Evolutionary conservation across 78 protist genomes (phyloP).

Genomic region (Parvularia atlantis): DNA sequence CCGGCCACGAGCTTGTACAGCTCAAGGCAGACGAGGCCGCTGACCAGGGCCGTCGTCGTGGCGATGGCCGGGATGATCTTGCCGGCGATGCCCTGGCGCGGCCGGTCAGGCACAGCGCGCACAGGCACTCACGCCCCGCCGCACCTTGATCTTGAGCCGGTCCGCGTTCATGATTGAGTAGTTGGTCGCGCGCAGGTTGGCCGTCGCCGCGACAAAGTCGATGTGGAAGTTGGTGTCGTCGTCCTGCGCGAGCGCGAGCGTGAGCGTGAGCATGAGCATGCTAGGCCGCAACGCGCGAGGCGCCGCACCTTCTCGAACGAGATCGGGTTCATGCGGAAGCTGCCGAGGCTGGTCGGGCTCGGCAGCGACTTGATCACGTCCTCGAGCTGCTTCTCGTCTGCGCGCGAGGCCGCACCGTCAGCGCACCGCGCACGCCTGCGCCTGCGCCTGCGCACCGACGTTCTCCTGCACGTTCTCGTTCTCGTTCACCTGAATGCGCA

Average conservation of each 20-base stretch:
- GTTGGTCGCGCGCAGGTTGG: slow-evolving; percentile 95
- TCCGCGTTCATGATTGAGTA: slow-evolving; percentile 82
- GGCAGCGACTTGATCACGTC: slow-evolving; percentile 1
- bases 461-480: background rate
- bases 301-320: slow-evolving; percentile 32
- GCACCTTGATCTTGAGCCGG: slow-evolving; percentile 10
- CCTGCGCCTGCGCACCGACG: too few species aligned
- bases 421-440: too few species aligned
- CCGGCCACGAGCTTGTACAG: slow-evolving; percentile 56
- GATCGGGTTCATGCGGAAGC: background rate
- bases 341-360: background rate
- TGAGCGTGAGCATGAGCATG: too few species aligned
- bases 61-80: slow-evolving; percentile 99
- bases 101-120: background rate
- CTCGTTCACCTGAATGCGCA: slow-evolving; percentile 65
- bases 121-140: background rate
- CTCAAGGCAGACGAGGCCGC: slow-evolving; percentile 90
- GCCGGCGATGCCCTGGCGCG: slow-evolving; percentile 92
- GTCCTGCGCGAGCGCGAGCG: slow-evolving; percentile 83
- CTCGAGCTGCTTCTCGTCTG: slow-evolving; percentile 1
- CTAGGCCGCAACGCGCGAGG: too few species aligned
- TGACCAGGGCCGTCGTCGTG: slow-evolving; percentile 97
- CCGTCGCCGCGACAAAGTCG: slow-evolving; percentile 88
- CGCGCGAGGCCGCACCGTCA: background rate
- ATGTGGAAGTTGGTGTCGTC: slow-evolving; percentile 98